Evolutionary conservation across 306 rosid genomes (phyloP).

Genomic region (Sophora flavescens): DNA sequence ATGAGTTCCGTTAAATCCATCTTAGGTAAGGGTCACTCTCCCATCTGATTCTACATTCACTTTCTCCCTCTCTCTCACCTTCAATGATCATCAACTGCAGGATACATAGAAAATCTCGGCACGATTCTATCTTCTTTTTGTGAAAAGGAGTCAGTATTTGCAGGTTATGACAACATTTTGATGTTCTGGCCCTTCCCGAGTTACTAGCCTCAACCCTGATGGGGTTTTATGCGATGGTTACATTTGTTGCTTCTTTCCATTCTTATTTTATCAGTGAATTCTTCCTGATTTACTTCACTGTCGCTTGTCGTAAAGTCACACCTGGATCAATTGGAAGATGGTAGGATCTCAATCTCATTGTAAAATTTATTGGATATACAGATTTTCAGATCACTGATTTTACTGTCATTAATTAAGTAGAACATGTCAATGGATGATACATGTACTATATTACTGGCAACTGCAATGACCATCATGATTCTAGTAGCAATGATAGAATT

Average conservation of each 20-base stretch:
- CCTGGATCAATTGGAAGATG: constrained; percentile 43
- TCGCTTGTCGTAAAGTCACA: constrained; percentile 39
- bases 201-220: constrained; percentile 34
- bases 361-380: constrained; percentile 51
- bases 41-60: neutral
- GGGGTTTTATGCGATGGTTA: constrained; percentile 40
- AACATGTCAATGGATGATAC: constrained; percentile 44
- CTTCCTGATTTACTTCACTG: constrained; percentile 46
- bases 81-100: constrained; percentile 48
- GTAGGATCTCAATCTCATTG: constrained; percentile 42
- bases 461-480: constrained; percentile 27
- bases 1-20: constrained; percentile 81
- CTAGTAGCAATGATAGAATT: neutral
- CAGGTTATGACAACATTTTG: constrained; percentile 35
- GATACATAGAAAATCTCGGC: constrained; percentile 42
- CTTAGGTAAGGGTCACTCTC: constrained; percentile 48
- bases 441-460: constrained; percentile 48
- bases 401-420: constrained; percentile 34
- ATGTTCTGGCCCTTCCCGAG: constrained; percentile 38
- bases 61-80: constrained; percentile 6
- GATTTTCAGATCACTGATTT: constrained; percentile 37
- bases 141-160: constrained; percentile 33
- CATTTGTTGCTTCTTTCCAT: constrained; percentile 47
- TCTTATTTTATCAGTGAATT: constrained; percentile 44
- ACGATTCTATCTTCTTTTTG: constrained; percentile 11